Base-by-base conservation (phyloP, 805 yeast species). In the Teunomyces kruisii region DNA sequence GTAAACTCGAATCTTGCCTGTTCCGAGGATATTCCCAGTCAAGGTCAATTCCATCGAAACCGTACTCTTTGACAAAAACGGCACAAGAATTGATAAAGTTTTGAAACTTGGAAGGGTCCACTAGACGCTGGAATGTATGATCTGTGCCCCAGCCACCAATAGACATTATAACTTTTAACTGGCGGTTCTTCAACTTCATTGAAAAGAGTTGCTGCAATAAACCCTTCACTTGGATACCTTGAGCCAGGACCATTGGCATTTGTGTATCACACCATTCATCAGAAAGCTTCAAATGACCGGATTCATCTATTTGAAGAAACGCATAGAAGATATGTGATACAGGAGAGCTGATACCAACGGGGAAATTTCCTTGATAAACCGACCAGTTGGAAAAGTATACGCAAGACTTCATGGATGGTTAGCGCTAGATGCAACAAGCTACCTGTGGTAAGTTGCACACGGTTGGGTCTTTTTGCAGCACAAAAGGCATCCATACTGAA, bases 11-110 rank as follows among this genome's bases (percentile, higher is more conserved):
- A 48, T 86, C 83, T 0, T 59, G 56, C 3, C 58, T 55, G 33
- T 61, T 70, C 6, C 63, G 59, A 0, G 97, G 96, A 56, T 83
- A 92, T 64, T 92, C 99, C 97, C 97, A 92, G 65, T 92, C 99
- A 24, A 92, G 67, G 62, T 94, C 98, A 38, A 92, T 68, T 0
- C 99, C 98, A 61, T 94, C 97, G 57, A 94, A 83, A 0, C 86
- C 84, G 58, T 79, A 78, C 36, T 72, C 64, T 2, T 62, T 45
- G 60, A 88, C 70, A 17, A 78, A 62, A 0, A 64, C 60, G 0
- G 79, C 68, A 0, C 82, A 67, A 0, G 84, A 71, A 1, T 57
- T 41, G 2, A 81, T 76, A 60, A 91, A 88, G 0, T 35, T 58
- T 1, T 59, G 57, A 6, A 83, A 49, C 16, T 64, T 62, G 2